These are phyloP conservation scores for Diaporthe australafricana DNA, from an alignment of 2,329 filamentous ascomycete genomes.

Conservation along the genomic window DNA sequence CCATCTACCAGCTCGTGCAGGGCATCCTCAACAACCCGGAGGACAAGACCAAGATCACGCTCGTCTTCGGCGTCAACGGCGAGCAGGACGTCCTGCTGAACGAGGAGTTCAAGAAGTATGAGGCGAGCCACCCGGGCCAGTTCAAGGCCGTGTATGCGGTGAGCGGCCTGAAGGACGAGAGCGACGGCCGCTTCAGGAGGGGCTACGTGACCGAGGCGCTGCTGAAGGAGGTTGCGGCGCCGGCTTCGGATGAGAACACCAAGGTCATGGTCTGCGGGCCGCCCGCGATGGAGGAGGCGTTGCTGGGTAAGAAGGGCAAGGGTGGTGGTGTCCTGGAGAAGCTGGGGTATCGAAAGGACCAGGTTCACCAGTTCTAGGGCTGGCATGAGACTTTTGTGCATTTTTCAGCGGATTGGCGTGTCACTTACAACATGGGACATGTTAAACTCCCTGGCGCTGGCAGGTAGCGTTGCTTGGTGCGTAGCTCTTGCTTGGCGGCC, in stretches of 20 bases:
- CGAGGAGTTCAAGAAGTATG: conserved; percentile 65
- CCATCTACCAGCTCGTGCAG: conserved; percentile 73
- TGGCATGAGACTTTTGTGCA: background rate
- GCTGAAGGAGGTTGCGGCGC: conserved; percentile 59
- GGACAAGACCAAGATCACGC: conserved; percentile 71
- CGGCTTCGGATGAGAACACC: conserved; percentile 48
- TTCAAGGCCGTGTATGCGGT: conserved; percentile 66
- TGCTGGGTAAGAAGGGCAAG: conserved; percentile 58
- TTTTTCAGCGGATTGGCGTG: background rate
- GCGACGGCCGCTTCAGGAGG: conserved; percentile 45
- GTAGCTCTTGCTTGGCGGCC: background rate
- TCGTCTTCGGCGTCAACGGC: conserved; percentile 75
- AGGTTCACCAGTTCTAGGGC: conserved; percentile 67
- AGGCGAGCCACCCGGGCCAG: conserved; percentile 61
- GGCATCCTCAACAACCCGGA: conserved; percentile 71
- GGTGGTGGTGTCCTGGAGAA: conserved; percentile 63
- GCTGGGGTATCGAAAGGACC: conserved; percentile 67
- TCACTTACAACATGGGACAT: background rate
- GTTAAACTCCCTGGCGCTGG: background rate
- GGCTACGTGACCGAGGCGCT: conserved; percentile 70
- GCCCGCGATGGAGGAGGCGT: conserved; percentile 71
- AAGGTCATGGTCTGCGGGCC: conserved; percentile 79
- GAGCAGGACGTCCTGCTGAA: conserved; percentile 71
- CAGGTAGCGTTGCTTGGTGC: background rate
- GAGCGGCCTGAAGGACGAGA: conserved; percentile 12